These are phyloP conservation scores for Myxozyma mucilagina DNA, from an alignment of 805 yeast species.

Conservation along the genomic window DNA sequence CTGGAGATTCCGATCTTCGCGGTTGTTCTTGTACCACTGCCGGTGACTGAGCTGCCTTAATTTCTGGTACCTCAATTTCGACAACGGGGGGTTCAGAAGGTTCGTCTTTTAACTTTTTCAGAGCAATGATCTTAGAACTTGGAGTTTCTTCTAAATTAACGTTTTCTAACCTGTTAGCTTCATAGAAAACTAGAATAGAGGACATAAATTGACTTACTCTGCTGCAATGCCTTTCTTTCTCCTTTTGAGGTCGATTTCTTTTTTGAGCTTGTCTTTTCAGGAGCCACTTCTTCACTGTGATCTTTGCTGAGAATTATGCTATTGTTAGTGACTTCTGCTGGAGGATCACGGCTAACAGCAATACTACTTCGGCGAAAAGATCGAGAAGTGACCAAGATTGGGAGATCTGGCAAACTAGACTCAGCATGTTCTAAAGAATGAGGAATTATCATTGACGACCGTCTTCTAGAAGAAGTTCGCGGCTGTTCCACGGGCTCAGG, in stretches of 20 bases:
- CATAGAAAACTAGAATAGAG: neutral
- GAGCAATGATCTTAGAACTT: neutral
- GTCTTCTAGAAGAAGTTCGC: neutral
- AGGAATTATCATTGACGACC: slow-evolving; percentile 3
- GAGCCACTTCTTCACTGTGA: neutral
- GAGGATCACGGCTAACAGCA: neutral
- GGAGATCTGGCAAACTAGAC: neutral
- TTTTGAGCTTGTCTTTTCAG: neutral
- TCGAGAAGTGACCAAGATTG: neutral
- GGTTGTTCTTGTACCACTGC: neutral
- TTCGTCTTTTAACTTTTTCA: neutral
- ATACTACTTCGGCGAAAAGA: slow-evolving; percentile 5
- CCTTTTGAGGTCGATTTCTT: neutral
- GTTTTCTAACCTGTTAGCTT: neutral
- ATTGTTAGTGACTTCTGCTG: neutral
- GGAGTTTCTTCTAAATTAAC: slow-evolving; percentile 5
- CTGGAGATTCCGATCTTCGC: neutral
- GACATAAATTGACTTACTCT: slow-evolving; percentile 7
- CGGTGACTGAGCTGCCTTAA: neutral
- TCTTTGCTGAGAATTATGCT: neutral
- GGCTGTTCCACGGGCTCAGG: neutral
- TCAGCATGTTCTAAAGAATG: neutral
- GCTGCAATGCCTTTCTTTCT: slow-evolving; percentile 14
- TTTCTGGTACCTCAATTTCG: neutral
- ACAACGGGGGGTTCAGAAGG: neutral